Base-by-base conservation (phyloP, 495 filamentous ascomycete genomes). In the Talaromyces liani region DNA sequence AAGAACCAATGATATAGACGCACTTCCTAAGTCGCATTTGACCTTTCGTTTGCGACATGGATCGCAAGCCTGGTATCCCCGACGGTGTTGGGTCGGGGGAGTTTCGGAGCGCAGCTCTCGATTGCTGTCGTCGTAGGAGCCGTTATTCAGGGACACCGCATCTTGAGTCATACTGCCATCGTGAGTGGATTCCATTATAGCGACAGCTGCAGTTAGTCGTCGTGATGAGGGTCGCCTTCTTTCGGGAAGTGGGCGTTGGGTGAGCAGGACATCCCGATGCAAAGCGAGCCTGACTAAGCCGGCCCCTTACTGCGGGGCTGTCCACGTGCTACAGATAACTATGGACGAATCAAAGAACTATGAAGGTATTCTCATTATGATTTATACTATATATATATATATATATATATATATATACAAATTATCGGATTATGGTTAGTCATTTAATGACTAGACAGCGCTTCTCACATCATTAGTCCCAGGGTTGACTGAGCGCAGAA, bases 41-140 rank as follows among this genome's bases (percentile, higher is more conserved):
- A 96, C 93, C 75, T 96, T 97, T 68, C 93, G 85, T 58, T 88
- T 88, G 22, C 93, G 87, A 72, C 93, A 96, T 8, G 92, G 92
- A 69, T 96, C 94, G 76, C 92, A 96, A 47, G 89, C 89, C 76
- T 92, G 89, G 69, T 92, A 92, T 60, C 88, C 88, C 63, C 88
- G 85, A 66, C 88, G 87, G 74, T 91, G 88, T 68, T 86, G 85
- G 61, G 71, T 34, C 9, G 62, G 54, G 65, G 67, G 68, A 7
- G 76, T 66, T 67, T 66, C 64, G 67, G 77, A 75, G 59, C 73
- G 75, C 56, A 62, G 65, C 34, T 33, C 61, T 18, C 60, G 62
- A 51, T 56, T 56, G n/a, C 64, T 60, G 36, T 62, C 67, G 27
- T 68, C 63, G 57, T 71, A 68, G 36, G 61, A 64, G 47, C 27